phyloP scores from a whole-genome alignment of 2,329 filamentous ascomycete genomes.

The Albophoma yamanashiensis region DNA sequence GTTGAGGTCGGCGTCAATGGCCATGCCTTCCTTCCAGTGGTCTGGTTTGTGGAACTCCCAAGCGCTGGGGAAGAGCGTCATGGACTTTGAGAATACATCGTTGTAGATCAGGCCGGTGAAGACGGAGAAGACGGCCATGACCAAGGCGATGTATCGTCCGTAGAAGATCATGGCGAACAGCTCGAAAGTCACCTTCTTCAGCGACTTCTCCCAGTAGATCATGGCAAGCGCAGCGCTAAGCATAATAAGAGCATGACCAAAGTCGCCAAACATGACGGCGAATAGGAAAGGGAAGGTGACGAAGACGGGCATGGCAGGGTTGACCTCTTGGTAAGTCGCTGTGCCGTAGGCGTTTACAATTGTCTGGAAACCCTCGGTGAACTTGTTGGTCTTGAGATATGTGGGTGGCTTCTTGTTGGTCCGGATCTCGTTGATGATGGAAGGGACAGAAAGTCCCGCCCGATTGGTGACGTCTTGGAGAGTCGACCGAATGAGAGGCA shows the following conservation, averaged over 20 bases:
- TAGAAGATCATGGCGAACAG: constrained; percentile 98
- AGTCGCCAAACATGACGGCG: constrained; percentile 99
- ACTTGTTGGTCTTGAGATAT: constrained; percentile 96
- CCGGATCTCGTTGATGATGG: constrained; percentile 94
- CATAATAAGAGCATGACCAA: constrained; percentile 90
- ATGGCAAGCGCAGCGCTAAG: constrained; percentile 72
- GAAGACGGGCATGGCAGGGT: constrained; percentile 88
- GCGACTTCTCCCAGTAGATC: constrained; percentile 91
- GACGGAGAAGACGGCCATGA: constrained; percentile 96
- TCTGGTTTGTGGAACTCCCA: constrained; percentile 71
- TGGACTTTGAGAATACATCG: constrained; percentile 88
- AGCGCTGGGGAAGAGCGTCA: constrained; percentile 79
- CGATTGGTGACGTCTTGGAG: constrained; percentile 94
- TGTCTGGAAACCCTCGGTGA: constrained; percentile 95
- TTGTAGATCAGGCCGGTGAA: constrained; percentile 98
- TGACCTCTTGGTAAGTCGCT: constrained; percentile 93
- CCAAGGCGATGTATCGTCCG: constrained; percentile 93
- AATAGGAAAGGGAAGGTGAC: constrained; percentile 99
- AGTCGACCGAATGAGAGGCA: constrained; percentile 82
- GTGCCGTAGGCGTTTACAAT: constrained; percentile 99
- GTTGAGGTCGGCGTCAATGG: constrained; percentile 57
- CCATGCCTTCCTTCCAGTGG: constrained; percentile 52
- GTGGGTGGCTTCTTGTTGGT: constrained; percentile 97
- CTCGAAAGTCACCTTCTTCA: constrained; percentile 89
- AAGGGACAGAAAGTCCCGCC: constrained; percentile 91